These are phyloP conservation scores for Eimeria maxima DNA, from an alignment of 169 alveolate genomes.

Conservation along the genomic window DNA sequence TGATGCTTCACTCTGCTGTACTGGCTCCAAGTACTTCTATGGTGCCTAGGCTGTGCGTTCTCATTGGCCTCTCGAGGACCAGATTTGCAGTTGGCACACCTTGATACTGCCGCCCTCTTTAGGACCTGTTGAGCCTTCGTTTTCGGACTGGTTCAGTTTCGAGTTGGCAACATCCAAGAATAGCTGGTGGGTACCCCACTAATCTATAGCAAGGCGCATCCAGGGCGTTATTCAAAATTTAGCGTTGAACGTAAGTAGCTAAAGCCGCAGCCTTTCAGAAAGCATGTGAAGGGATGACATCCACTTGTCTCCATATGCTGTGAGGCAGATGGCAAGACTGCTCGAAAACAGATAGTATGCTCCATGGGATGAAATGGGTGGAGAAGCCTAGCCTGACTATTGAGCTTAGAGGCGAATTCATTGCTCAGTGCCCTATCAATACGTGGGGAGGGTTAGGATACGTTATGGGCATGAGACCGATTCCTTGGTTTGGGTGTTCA, in stretches of 20 bases:
- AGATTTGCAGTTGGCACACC: not conserved
- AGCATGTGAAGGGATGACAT: not conserved
- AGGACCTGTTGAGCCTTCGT: not conserved
- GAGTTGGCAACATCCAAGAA: not conserved
- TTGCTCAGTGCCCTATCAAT: not conserved
- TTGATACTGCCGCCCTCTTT: not conserved
- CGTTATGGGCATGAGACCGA: not conserved
- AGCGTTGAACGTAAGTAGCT: not conserved
- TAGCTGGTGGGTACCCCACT: not conserved
- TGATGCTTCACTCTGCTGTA: not conserved
- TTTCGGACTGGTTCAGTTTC: not conserved
- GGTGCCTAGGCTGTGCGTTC: not conserved
- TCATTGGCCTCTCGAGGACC: not conserved
- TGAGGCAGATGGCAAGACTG: not conserved
- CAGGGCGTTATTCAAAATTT: not conserved
- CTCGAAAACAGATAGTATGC: not conserved
- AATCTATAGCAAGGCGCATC: not conserved
- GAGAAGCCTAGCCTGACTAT: not conserved
- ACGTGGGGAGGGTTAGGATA: not conserved
- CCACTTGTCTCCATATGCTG: not conserved
- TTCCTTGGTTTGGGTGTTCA: not conserved
- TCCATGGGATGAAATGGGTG: not conserved
- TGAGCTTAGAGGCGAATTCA: not conserved
- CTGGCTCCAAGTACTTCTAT: not conserved
- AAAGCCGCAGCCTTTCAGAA: not conserved